These are phyloP conservation scores for Oehlia diaphana DNA, from an alignment of 192 early-diverging fungal species.

Conservation along the genomic window DNA sequence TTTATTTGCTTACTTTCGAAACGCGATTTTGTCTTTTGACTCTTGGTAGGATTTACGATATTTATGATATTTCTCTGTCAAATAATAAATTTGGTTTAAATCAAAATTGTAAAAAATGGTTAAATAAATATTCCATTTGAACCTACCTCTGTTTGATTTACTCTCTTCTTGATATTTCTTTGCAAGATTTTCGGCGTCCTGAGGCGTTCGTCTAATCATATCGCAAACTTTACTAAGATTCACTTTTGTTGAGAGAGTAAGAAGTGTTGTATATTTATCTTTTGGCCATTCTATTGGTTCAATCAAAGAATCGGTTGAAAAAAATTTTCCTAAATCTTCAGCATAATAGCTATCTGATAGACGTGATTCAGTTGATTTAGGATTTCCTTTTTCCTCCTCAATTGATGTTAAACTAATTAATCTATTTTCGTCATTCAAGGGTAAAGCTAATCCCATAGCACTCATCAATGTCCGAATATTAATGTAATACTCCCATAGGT, in stretches of 20 bases:
- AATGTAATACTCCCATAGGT: slow-evolving; percentile 10
- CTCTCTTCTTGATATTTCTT: slow-evolving; percentile 36
- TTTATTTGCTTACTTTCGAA: slow-evolving; percentile 48
- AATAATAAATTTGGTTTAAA: background rate
- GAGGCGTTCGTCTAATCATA: background rate
- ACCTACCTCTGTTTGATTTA: slow-evolving; percentile 38
- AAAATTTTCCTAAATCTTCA: slow-evolving; percentile 33
- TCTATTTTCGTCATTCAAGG: background rate
- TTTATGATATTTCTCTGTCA: slow-evolving; percentile 51
- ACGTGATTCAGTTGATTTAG: background rate
- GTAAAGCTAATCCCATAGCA: slow-evolving; percentile 1
- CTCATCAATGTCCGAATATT: slow-evolving; percentile 8
- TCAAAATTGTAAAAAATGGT: background rate
- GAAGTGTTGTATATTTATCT: slow-evolving; percentile 8
- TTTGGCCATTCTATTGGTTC: slow-evolving; percentile 15
- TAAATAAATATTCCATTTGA: background rate
- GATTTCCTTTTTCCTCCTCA: background rate
- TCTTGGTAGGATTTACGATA: slow-evolving; percentile 36
- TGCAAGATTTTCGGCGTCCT: slow-evolving; percentile 32
- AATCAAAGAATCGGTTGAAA: slow-evolving; percentile 10
- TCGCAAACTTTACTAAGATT: slow-evolving; percentile 3
- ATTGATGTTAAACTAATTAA: background rate
- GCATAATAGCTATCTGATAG: slow-evolving; percentile 10
- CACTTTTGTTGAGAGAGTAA: slow-evolving; percentile 5
- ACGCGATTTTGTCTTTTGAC: slow-evolving; percentile 56